These are phyloP conservation scores for Botrytis fabae DNA, from an alignment of 2,329 filamentous ascomycete species.

Conservation along the genomic window DNA sequence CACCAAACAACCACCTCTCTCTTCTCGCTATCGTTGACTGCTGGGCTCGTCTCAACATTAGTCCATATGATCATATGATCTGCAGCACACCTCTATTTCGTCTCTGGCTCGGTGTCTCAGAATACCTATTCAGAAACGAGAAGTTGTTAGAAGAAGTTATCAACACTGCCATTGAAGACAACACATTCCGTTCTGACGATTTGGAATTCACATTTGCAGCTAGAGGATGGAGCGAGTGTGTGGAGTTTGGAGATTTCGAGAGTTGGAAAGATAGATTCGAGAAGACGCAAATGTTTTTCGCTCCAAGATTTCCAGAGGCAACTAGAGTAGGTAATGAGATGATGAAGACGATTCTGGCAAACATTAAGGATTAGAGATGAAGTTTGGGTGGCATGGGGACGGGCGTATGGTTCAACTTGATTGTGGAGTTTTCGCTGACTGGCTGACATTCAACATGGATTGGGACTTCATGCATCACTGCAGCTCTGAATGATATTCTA, in stretches of 20 bases:
- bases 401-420: background rate
- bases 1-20: constrained; percentile 91
- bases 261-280: constrained; percentile 91
- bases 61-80: constrained; percentile 99
- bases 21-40: constrained; percentile 97
- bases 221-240: constrained; percentile 91
- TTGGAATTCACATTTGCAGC: constrained; percentile 98
- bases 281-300: constrained; percentile 87
- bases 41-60: constrained; percentile 90
- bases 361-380: constrained; percentile 51
- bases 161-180: constrained; percentile 82
- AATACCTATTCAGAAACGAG: constrained; percentile 87
- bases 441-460: background rate
- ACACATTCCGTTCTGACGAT: constrained; percentile 91
- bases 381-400: background rate
- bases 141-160: constrained; percentile 81
- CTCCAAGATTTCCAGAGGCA: constrained; percentile 84
- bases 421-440: constrained; percentile 10
- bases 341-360: constrained; percentile 93
- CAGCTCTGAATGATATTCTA: background rate
- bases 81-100: constrained; percentile 97
- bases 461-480: background rate
- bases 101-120: constrained; percentile 94
- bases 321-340: constrained; percentile 90
- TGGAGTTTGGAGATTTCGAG: constrained; percentile 87